A percentile compares a stretch with the other conserved stretches of the same genome.
These are phyloP conservation scores for Kalanchoe fedtschenkoi DNA, from an alignment of 164 flowering plant species.

Conservation along the genomic window DNA sequence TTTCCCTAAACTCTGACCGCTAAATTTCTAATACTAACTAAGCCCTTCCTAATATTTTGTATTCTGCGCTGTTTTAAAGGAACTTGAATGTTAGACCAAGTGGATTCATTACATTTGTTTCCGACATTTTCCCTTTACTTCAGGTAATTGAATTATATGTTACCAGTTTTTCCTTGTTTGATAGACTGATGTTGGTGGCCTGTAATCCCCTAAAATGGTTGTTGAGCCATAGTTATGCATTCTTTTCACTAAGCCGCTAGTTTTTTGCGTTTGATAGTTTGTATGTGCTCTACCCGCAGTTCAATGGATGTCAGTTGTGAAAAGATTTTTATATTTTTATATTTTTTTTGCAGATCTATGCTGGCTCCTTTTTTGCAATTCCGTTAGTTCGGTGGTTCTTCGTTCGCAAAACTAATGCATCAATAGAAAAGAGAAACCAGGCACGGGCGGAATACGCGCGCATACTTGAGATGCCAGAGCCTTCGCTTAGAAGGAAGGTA, in stretches of 20 bases:
- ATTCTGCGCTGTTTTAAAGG: conserved; percentile 34
- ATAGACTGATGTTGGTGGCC: background rate
- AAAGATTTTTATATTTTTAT: too few species aligned
- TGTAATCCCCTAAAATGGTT: background rate
- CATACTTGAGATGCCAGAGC: conserved; percentile 64
- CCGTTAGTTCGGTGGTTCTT: conserved; percentile 81
- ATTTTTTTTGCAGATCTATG: conserved; percentile 89
- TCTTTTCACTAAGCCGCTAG: background rate
- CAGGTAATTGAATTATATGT: conserved; percentile 56
- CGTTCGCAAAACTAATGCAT: conserved; percentile 44
- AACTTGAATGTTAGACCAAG: conserved; percentile 35
- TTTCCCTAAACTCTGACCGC: background rate
- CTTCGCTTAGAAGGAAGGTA: conserved; percentile 80
- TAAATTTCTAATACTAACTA: background rate
- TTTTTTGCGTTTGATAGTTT: background rate
- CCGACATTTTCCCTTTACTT: conserved; percentile 78
- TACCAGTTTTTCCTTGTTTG: background rate
- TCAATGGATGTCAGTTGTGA: background rate
- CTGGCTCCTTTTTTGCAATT: conserved; percentile 90
- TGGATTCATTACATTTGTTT: conserved; percentile 69
- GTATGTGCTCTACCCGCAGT: conserved; percentile 3
- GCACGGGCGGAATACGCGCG: conserved; percentile 56
- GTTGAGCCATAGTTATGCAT: background rate
- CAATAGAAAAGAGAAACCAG: conserved; percentile 66
- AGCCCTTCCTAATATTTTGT: conserved; percentile 10